A percentile compares a stretch with the other conserved stretches of the same genome.
Evolutionary conservation across 78 protist genomes (phyloP).

Genomic region (slime mould (Dictyostelium discoideum)): dicty_2.7 NC_007088.5:7776001-7776500

Average conservation of each 20-base stretch:
- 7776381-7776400: conserved; percentile 15
- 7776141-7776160: neutral
- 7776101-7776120: neutral
- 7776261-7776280: neutral
- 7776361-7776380: too few relatives aligned
- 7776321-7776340: too few relatives aligned
- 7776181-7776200: neutral
- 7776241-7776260: neutral
- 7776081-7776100: neutral
- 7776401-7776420: neutral
- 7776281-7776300: too few relatives aligned
- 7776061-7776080: conserved; percentile 1
- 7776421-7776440: neutral
- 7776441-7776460: neutral
- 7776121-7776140: neutral
- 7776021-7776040: conserved; percentile 20
- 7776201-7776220: neutral
- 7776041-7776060: conserved; percentile 2
- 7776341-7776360: too few relatives aligned
- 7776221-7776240: neutral
- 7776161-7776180: neutral
- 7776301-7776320: too few relatives aligned
- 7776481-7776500: neutral
- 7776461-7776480: neutral
- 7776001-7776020: conserved; percentile 46